A percentile compares a stretch with the other conserved stretches of the same genome.
These are phyloP conservation scores for Tylopilus balloui DNA, from an alignment of 768 basidiomycete genomes.

Conservation along the genomic window DNA sequence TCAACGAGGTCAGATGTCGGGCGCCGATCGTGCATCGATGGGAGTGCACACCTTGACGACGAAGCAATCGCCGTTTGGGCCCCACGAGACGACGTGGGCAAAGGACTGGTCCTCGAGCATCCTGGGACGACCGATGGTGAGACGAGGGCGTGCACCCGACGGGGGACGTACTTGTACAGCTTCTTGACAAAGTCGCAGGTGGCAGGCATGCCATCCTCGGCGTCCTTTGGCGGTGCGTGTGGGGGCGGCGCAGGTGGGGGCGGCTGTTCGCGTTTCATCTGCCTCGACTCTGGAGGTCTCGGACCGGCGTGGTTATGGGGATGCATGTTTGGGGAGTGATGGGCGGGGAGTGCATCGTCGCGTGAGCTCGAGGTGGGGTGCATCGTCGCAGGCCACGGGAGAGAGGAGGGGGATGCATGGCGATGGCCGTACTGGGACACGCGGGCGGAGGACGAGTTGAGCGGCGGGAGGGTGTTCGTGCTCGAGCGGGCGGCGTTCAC, in stretches of 20 bases:
- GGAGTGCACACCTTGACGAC: conserved; percentile 64
- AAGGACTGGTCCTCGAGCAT: conserved; percentile 84
- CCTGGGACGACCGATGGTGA: conserved; percentile 37
- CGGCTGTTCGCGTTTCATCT: conserved; percentile 30
- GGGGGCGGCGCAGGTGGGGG: conserved; percentile 18
- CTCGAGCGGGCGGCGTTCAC: conserved; percentile 33
- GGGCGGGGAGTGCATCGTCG: conserved; percentile 36
- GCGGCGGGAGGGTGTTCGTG: conserved; percentile 40
- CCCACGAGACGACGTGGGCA: conserved; percentile 76
- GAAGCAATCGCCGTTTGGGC: conserved; percentile 79
- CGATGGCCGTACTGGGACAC: conserved; percentile 24
- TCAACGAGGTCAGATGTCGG: conserved; percentile 11
- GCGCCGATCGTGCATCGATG: conserved; percentile 1
- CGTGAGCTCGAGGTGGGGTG: conserved; percentile 40
- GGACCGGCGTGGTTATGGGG: conserved; percentile 22
- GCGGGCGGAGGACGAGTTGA: conserved; percentile 30
- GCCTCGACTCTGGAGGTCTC: conserved; percentile 22
- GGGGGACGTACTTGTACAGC: conserved; percentile 67
- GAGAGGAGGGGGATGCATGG: conserved; percentile 25
- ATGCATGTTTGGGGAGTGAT: conserved; percentile 15
- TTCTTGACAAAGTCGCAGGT: conserved; percentile 94
- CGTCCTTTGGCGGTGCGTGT: conserved; percentile 30
- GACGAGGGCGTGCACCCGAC: not conserved
- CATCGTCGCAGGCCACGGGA: conserved; percentile 24
- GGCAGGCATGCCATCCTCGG: conserved; percentile 77